Base-by-base conservation (phyloP, 2,329 filamentous ascomycete genomes). In the Xylaria sp. region DNA sequence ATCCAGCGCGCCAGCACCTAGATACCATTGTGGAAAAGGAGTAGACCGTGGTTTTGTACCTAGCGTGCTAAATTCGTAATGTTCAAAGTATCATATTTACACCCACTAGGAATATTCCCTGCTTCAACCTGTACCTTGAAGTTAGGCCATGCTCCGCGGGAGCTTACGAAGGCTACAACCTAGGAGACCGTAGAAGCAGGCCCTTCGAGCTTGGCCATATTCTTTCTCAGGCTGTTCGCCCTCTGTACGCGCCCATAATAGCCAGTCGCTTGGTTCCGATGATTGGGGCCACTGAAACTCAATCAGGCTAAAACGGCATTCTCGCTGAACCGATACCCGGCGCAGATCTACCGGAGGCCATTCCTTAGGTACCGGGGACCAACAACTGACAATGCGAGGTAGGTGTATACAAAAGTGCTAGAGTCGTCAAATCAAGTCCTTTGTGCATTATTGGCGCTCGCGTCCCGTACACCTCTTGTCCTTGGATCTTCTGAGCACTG, bases 241-340 rank as follows among this genome's bases (percentile, higher is more conserved):
- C 52, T 59, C 34, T 45, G 23, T 57, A 43, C 34, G 50, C 50
- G 55, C 20, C 66, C 66, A 66, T 18, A 56, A 18, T 36, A 45
- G 32, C 59, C 60, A 48, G 50, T 64, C 63, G 57, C 63, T 57
- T 66, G 68, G 68, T 68, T 70, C 68, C 63, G 65, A 63, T 65
- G 39, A 56, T 63, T 68, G 43, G 25, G 56, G 36, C 60, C 60
- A 64, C 43, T 62, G 50, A 46, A 72, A 65, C 66, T 66, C 57
- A 72, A 71, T 73, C 73, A 73, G 75, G 72, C 72, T 76, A 75
- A 76, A 71, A 69, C 72, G 66, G 66, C 48, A 59, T 64, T 68
- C 65, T 58, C 65, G 46, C 65, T 64, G 53, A 41, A 55, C 53
- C 46, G 55, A 75, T 72, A 63, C 71, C 73, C 71, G 67, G 58